Conservation (phyloP, 2,329 filamentous ascomycete species). For the Aspergillus transmontanensis region DNA sequence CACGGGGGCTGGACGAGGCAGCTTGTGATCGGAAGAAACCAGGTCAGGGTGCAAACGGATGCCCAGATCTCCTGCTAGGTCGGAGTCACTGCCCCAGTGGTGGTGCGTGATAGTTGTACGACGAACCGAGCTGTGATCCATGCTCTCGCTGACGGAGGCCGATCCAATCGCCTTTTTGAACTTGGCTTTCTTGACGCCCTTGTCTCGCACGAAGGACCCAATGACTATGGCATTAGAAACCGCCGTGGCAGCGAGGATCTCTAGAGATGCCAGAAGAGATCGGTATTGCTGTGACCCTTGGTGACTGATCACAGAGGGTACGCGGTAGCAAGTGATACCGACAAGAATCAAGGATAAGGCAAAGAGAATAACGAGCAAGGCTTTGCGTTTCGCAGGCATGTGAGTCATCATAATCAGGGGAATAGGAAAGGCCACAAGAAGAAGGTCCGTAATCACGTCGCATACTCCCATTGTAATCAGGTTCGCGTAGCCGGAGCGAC, state of each 20-base stretch:
- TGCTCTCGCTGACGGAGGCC: slow-evolving; percentile 53
- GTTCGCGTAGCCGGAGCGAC: slow-evolving; percentile 83
- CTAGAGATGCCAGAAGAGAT: slow-evolving; percentile 84
- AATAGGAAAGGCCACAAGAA: slow-evolving; percentile 86
- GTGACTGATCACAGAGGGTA: slow-evolving; percentile 73
- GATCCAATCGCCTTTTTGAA: slow-evolving; percentile 58
- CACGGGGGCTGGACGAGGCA: slow-evolving; percentile 42
- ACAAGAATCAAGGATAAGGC: slow-evolving; percentile 81
- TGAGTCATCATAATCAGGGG: slow-evolving; percentile 80
- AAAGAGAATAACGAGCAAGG: slow-evolving; percentile 79
- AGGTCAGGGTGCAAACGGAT: slow-evolving; percentile 63
- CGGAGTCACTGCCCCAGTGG: slow-evolving; percentile 87
- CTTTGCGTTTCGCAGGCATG: slow-evolving; percentile 75
- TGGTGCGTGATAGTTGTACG: slow-evolving; percentile 64
- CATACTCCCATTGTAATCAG: slow-evolving; percentile 86
- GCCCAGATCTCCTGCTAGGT: slow-evolving; percentile 79
- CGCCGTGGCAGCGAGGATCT: slow-evolving; percentile 83
- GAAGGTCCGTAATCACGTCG: slow-evolving; percentile 84
- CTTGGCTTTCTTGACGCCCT: slow-evolving; percentile 85
- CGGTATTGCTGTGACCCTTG: slow-evolving; percentile 81
- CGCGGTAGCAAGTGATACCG: slow-evolving; percentile 75
- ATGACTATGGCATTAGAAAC: slow-evolving; percentile 88
- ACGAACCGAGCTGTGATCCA: slow-evolving; percentile 41
- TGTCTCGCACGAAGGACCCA: slow-evolving; percentile 88
- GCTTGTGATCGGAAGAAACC: slow-evolving; percentile 35